phyloP scores from a whole-genome alignment of 2,329 filamentous ascomycete genomes.

The Tolypocladium amazonense region DNA sequence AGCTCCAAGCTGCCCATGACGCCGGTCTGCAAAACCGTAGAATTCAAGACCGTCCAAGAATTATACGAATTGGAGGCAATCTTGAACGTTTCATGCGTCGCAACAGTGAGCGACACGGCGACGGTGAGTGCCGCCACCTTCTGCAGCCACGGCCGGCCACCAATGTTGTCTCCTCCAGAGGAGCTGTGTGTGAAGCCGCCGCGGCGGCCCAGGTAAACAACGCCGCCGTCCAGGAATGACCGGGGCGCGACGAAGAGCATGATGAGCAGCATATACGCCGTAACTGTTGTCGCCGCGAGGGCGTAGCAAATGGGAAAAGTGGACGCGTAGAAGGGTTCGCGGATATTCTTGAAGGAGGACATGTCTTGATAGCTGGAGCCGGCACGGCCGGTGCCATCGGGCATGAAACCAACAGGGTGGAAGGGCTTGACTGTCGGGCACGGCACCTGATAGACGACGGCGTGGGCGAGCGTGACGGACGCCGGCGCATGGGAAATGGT shows the following conservation, averaged over 20 bases:
- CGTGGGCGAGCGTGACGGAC: conserved; percentile 45
- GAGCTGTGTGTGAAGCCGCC: conserved; percentile 82
- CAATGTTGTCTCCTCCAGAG: conserved; percentile 70
- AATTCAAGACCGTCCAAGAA: conserved; percentile 71
- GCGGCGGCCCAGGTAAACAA: conserved; percentile 68
- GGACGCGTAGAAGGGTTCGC: conserved; percentile 87
- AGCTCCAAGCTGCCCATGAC: conserved; percentile 81
- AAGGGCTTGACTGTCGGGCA: conserved; percentile 16
- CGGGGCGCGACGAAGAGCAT: conserved; percentile 93
- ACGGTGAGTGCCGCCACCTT: conserved; percentile 67
- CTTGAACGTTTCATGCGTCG: conserved; percentile 80
- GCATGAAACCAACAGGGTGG: conserved; percentile 20
- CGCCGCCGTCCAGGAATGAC: conserved; percentile 79
- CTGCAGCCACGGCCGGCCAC: conserved; percentile 88
- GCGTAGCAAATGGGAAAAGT: conserved; percentile 90
- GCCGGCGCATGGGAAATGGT: conserved; percentile 39
- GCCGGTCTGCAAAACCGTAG: conserved; percentile 59
- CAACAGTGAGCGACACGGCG: conserved; percentile 81
- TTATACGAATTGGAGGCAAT: conserved; percentile 64
- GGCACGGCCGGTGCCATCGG: conserved; percentile 23
- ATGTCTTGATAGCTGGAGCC: conserved; percentile 17
- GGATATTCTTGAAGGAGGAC: conserved; percentile 30
- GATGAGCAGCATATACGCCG: conserved; percentile 84
- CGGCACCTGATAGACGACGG: conserved; percentile 41
- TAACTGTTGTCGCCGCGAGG: conserved; percentile 80